Evolutionary conservation across 2,329 filamentous ascomycete genomes (phyloP).

Genomic region (Botryotinia narcissicola): DNA sequence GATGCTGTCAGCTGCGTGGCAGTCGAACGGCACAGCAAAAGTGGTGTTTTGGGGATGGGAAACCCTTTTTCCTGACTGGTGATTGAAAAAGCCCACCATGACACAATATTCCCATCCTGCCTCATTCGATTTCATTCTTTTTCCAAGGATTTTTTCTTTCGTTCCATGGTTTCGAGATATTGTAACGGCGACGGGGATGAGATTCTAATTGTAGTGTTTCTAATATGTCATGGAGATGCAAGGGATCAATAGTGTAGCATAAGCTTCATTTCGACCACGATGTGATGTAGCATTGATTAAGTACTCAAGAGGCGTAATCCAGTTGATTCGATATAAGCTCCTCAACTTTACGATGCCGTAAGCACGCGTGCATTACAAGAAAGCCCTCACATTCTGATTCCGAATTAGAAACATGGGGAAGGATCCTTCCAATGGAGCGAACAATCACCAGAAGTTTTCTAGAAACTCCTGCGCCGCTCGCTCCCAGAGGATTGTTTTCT

Average conservation of each 20-base stretch:
- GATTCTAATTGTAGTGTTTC: not conserved
- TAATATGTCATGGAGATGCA: not conserved
- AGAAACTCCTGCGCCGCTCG: constrained; percentile 16
- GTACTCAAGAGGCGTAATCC: constrained; percentile 14
- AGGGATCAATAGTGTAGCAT: constrained; percentile 17
- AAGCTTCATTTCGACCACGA: constrained; percentile 17
- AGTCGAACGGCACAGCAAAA: constrained; percentile 14
- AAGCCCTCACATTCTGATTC: not conserved
- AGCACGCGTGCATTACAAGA: constrained; percentile 1
- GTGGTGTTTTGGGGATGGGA: not conserved
- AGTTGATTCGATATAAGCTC: constrained; percentile 15
- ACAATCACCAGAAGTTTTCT: constrained; percentile 1
- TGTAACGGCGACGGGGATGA: not conserved
- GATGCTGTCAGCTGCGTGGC: constrained; percentile 23
- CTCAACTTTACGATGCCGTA: constrained; percentile 10
- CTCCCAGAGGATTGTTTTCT: not conserved
- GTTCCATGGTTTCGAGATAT: not conserved
- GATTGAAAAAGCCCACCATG: constrained; percentile 12
- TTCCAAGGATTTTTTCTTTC: not conserved
- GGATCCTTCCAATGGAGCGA: not conserved
- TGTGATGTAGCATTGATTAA: constrained; percentile 11
- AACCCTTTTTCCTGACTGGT: constrained; percentile 4
- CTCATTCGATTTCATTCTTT: not conserved
- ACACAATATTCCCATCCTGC: not conserved
- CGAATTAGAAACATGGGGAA: constrained; percentile 15